Evolutionary conservation across 495 filamentous ascomycete genomes (phyloP).

Genomic region (Lasiosphaeria ovina): DNA sequence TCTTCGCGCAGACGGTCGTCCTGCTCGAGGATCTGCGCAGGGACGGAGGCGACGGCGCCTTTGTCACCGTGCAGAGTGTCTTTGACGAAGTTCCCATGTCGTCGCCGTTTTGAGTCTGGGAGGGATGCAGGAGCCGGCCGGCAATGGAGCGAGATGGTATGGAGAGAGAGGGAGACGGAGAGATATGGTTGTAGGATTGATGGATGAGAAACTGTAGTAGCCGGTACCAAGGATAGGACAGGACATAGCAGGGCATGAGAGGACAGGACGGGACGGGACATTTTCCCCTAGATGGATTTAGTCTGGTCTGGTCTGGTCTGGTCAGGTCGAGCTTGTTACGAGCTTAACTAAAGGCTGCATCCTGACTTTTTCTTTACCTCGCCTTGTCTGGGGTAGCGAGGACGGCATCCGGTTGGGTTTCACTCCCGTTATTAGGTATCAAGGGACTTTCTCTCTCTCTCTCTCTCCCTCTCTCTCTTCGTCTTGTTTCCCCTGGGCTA

Average conservation of each 20-base stretch:
- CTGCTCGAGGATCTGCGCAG: slow-evolving; percentile 79
- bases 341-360: too few relatives aligned
- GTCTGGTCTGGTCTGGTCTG: too few relatives aligned
- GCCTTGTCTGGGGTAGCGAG: not conserved
- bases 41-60: slow-evolving; percentile 80
- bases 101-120: slow-evolving; percentile 6
- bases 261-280: too few relatives aligned
- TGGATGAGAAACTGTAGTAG: too few relatives aligned
- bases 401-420: not conserved
- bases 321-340: too few relatives aligned
- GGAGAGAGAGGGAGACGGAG: not conserved
- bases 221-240: too few relatives aligned
- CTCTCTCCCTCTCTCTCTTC: not conserved
- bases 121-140: not conserved
- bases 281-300: too few relatives aligned
- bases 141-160: not conserved
- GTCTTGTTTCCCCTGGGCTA: not conserved
- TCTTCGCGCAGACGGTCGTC: slow-evolving; percentile 84
- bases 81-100: slow-evolving; percentile 43
- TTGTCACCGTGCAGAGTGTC: slow-evolving; percentile 78
- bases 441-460: not conserved
- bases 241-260: too few relatives aligned
- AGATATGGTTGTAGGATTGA: not conserved
- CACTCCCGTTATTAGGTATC: not conserved
- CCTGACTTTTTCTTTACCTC: too few relatives aligned